Evolutionary conservation across 371 early-diverging fungal species (phyloP).

Genomic region (Mortierella sp.): DNA sequence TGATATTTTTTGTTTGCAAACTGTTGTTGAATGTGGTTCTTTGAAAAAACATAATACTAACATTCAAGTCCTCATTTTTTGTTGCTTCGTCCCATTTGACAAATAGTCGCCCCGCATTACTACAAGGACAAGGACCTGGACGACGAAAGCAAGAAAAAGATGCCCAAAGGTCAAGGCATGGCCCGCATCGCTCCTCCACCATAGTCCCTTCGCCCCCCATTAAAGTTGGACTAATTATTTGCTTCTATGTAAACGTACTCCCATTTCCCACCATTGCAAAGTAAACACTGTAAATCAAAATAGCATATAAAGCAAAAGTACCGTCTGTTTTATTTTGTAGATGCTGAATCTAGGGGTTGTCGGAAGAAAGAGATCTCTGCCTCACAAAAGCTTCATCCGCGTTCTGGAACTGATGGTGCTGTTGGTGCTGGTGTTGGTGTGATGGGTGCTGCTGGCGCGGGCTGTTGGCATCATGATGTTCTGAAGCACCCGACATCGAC

Average conservation of each 20-base stretch:
- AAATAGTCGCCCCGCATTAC: slow-evolving; percentile 81
- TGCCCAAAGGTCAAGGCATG: slow-evolving; percentile 67
- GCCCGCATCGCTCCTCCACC: slow-evolving; percentile 40
- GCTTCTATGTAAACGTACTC: not conserved
- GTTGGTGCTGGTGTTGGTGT: slow-evolving; percentile 5
- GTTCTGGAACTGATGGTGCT: slow-evolving; percentile 12
- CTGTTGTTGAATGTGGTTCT: slow-evolving; percentile 14
- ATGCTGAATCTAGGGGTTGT: slow-evolving; percentile 5
- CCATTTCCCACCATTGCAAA: not conserved
- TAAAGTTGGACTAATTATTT: not conserved
- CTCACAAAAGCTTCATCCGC: not conserved
- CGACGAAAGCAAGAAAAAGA: slow-evolving; percentile 71
- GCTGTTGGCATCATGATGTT: not conserved
- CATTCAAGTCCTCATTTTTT: not conserved
- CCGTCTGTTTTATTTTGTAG: not conserved
- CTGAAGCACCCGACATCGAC: not conserved
- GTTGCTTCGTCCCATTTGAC: not conserved
- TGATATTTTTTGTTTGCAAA: not conserved
- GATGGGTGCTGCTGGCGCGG: not conserved
- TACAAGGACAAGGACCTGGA: slow-evolving; percentile 83
- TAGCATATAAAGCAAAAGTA: not conserved
- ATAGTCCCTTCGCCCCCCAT: not conserved
- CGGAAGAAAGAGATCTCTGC: not conserved
- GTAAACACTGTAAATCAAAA: not conserved
- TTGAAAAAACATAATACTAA: slow-evolving; percentile 1